Base-by-base conservation (phyloP, 768 basidiomycete species). In the Sporobolomyces phaffii region DNA sequence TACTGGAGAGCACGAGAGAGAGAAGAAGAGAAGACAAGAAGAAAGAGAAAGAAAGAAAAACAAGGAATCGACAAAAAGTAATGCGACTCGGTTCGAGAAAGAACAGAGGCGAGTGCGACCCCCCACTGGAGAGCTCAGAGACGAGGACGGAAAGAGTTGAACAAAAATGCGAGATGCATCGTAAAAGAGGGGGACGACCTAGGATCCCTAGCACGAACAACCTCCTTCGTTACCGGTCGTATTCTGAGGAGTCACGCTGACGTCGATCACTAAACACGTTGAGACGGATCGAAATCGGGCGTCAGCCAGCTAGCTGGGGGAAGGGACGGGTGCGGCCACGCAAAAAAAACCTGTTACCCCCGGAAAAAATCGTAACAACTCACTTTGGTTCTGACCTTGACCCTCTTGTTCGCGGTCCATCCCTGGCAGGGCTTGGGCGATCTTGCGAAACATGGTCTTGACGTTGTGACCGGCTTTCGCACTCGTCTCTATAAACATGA, bases 401-500 rank as follows among this genome's bases (percentile, higher is more conserved):
- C 87, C 89, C 77, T 88, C 91, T 24, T 58, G 74, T 54, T 78
- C 77, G 13, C 76, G 53, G 75, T 93, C 91, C 85, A 92, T 92
- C 17, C 96, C 96, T 24, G 96, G 94, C 54, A 99, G 79, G 3
- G 92, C 92, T 87, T 98, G 86, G 1, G 96, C 96, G 72, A 99
- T 99, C 83, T 98, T 98, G 82, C 97, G 93, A 83, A 99, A 99
- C 72, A 99, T 78, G 72, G 90, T 90, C 81, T 99, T 99, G 68
- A 99, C 96, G 72, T 99, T 99, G 78, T 98, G 96, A 4, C 96
- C 96, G 10, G 96, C 96, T 78, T 99, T 99, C 34, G 96, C 96
- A 33, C 91, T 96, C 13, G 96, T 98, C 80, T 99, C 96, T 87
- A 98, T 98, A 77, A 94, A 96, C 87, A 98, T 90, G 72, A 98